Conservation (phyloP, 192 early-diverging fungal species). For the Entomortierella lignicola region DNA sequence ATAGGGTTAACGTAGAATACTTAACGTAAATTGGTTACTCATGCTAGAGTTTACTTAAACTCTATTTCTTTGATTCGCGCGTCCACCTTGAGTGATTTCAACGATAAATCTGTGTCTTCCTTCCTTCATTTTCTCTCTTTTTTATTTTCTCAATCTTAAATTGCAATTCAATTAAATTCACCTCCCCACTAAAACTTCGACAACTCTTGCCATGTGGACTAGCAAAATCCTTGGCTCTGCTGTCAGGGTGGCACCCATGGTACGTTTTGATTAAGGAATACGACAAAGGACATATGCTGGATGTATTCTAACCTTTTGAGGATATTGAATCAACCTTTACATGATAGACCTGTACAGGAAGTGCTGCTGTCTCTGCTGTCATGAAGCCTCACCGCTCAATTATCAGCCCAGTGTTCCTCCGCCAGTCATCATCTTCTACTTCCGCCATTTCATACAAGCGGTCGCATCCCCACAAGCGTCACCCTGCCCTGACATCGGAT, state of each 20-base stretch:
- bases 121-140: slow-evolving; percentile 1
- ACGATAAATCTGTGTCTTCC: too few relatives aligned
- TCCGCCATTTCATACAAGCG: slow-evolving; percentile 60
- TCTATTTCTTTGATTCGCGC: too few relatives aligned
- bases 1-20: slow-evolving; percentile 9
- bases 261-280: background rate
- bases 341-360: slow-evolving; percentile 6
- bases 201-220: slow-evolving; percentile 30
- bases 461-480: slow-evolving; percentile 56
- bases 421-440: slow-evolving; percentile 58
- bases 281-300: too few relatives aligned
- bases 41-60: background rate
- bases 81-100: too few relatives aligned
- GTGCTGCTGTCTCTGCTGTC: background rate
- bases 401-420: slow-evolving; percentile 15
- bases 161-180: background rate
- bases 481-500: slow-evolving; percentile 41
- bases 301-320: slow-evolving; percentile 24
- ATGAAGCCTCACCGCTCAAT: slow-evolving; percentile 13
- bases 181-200: slow-evolving; percentile 1
- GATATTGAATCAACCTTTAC: slow-evolving; percentile 1
- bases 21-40: slow-evolving; percentile 30
- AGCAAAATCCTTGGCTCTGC: slow-evolving; percentile 32
- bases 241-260: slow-evolving; percentile 26
- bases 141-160: background rate